These are phyloP conservation scores for Waltiozyma sp. DNA, from an alignment of 1,139 yeast species.

Conservation along the genomic window DNA sequence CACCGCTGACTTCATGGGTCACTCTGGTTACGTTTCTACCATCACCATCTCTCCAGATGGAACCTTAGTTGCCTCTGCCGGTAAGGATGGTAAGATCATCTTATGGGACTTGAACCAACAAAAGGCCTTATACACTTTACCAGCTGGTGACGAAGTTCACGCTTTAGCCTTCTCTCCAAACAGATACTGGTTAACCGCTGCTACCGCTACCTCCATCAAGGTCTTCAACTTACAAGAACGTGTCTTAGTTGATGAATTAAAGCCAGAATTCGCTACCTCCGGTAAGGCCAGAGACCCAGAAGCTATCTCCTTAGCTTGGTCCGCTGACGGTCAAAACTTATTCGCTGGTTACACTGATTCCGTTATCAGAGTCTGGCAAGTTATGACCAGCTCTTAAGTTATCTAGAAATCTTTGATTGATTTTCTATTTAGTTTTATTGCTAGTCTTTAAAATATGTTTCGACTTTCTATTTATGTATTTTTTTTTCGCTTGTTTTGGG, in stretches of 20 bases:
- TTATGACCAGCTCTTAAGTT: slow-evolving; percentile 54
- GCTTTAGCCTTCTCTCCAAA: slow-evolving; percentile 99
- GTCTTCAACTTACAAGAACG: slow-evolving; percentile 97
- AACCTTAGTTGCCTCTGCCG: slow-evolving; percentile 98
- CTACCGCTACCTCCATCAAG: slow-evolving; percentile 96
- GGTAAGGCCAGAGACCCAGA: slow-evolving; percentile 92
- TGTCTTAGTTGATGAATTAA: slow-evolving; percentile 92
- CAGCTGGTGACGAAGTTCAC: slow-evolving; percentile 94
- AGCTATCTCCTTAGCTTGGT: slow-evolving; percentile 98
- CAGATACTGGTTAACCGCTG: slow-evolving; percentile 99
- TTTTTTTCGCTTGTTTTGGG: not conserved
- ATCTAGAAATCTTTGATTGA: not conserved
- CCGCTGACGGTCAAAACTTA: slow-evolving; percentile 99
- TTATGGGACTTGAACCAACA: slow-evolving; percentile 95
- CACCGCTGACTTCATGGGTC: slow-evolving; percentile 97
- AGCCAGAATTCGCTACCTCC: slow-evolving; percentile 92
- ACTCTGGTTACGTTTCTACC: slow-evolving; percentile 97
- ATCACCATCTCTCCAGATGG: slow-evolving; percentile 99
- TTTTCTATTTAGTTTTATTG: not conserved
- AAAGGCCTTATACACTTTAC: slow-evolving; percentile 86
- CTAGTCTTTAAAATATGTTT: not conserved
- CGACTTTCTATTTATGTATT: not conserved
- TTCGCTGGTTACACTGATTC: slow-evolving; percentile 99
- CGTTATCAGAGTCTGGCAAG: slow-evolving; percentile 99
- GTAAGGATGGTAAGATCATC: slow-evolving; percentile 98